Percentiles rank a stretch among this genome's conserved stretches.
These are phyloP conservation scores for Gossypium laxum DNA, from an alignment of 441 rosid species.

Conservation along the genomic window DNA sequence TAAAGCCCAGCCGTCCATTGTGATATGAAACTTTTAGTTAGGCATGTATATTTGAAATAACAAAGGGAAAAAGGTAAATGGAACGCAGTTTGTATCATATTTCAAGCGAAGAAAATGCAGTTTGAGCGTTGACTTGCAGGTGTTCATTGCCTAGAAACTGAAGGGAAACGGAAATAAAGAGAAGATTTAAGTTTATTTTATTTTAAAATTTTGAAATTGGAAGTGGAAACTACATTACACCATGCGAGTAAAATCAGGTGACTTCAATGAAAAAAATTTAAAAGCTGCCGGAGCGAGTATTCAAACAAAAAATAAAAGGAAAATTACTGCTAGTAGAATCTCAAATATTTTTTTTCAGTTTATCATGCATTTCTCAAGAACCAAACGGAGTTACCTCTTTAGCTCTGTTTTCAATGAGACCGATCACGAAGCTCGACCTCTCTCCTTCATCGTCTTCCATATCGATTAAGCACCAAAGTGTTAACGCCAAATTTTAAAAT, in stretches of 20 bases:
- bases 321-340: neutral
- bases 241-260: neutral
- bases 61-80: neutral
- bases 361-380: conserved; percentile 16
- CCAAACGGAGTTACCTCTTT: conserved; percentile 65
- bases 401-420: conserved; percentile 87
- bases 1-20: neutral
- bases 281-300: neutral
- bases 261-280: neutral
- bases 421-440: conserved; percentile 70
- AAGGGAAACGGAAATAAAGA: neutral
- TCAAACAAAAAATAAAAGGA: neutral
- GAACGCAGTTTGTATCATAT: neutral
- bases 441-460: conserved; percentile 92
- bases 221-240: neutral
- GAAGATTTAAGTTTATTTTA: neutral
- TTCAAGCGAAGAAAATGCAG: conserved; percentile 1
- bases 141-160: neutral
- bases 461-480: conserved; percentile 6
- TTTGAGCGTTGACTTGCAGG: neutral
- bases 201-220: neutral
- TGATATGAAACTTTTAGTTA: neutral
- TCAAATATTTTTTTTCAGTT: neutral
- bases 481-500: neutral
- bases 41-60: neutral